Evolutionary conservation across 352 stramenopile species (phyloP).

Genomic region (Phytophthora cactorum): DNA sequence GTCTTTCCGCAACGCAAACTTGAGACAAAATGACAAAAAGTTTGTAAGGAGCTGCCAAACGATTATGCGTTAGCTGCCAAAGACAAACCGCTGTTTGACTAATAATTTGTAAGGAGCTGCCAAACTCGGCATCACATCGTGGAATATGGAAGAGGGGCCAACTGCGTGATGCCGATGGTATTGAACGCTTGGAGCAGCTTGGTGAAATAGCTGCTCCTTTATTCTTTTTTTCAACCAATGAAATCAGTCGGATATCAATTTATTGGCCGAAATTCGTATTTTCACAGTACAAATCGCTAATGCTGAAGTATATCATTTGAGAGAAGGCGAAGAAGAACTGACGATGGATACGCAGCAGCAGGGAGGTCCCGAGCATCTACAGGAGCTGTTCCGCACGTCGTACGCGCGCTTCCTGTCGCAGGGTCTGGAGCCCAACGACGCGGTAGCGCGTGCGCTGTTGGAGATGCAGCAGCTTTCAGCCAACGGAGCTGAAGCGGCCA

Average conservation of each 20-base stretch:
- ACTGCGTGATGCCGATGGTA: neutral
- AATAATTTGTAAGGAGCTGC: slow-evolving; percentile 12
- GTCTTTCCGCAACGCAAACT: slow-evolving; percentile 12
- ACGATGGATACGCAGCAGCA: slow-evolving; percentile 37
- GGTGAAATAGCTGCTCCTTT: neutral
- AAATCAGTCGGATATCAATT: neutral
- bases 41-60: slow-evolving; percentile 11
- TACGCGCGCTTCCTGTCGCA: slow-evolving; percentile 59
- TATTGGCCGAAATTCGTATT: slow-evolving; percentile 20
- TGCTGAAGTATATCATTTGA: slow-evolving; percentile 7
- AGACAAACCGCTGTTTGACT: neutral
- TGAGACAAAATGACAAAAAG: slow-evolving; percentile 2
- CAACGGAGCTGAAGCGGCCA: neutral
- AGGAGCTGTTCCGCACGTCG: slow-evolving; percentile 57
- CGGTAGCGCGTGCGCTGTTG: slow-evolving; percentile 57
- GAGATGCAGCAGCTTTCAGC: slow-evolving; percentile 48
- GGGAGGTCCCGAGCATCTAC: slow-evolving; percentile 31
- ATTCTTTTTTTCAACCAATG: slow-evolving; percentile 18
- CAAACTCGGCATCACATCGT: too few species aligned
- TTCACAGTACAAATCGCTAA: slow-evolving; percentile 17
- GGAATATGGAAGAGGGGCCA: neutral
- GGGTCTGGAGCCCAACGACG: slow-evolving; percentile 66
- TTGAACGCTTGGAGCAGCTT: too few species aligned
- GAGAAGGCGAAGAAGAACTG: slow-evolving; percentile 17
- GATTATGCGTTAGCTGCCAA: too few species aligned